Base-by-base conservation (phyloP, 164 flowering plant species). In the Liquidambar formosana region DNA sequence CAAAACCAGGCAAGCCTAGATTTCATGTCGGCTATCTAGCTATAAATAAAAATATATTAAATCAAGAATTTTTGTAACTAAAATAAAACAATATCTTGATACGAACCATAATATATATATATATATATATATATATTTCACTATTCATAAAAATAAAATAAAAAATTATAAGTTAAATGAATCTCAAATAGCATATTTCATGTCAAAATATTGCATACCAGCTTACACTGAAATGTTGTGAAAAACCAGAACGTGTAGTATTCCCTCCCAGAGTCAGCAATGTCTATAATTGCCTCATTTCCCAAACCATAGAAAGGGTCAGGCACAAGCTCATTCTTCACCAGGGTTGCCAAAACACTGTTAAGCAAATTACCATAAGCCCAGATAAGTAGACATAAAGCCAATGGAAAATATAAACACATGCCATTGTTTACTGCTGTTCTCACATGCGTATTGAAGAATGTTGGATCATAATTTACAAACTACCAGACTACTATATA, bases 171-270 rank as follows among this genome's bases (percentile, higher is more conserved):
- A 41, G 25, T 43, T 46, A 10, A 26, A 41, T 61, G 8, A 28
- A 66, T 3, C 57, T 66, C 33, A 66, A 33, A 52, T 10, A 33
- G n/a, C n/a, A 28, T 10, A 53, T 51, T 38, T 27, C 52, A 0
- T 46, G 43, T n/a, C 14, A n/a, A 64, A 13, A 19, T 33, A 43
- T 16, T 22, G 59, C 78, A 47, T 83, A 93, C 99, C 97, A 86
- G 75, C 76, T 83, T 80, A 73, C 89, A 79, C 45, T 83, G 82
- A 64, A 96, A 96, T 10, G 85, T 84, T 27, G 93, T 93, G 84
- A 89, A 93, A 74, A 91, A 93, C 98, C 99, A 96, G 76, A 93
- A 96, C 3, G 99, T 96, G 72, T 96, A 96, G 63, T 89, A 77
- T 60, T 93, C 97, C 79, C 97, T 86, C 56, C 99, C 99, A 22